These are phyloP conservation scores for Trifolium dubium DNA, from an alignment of 306 rosid species.

Conservation along the genomic window DNA sequence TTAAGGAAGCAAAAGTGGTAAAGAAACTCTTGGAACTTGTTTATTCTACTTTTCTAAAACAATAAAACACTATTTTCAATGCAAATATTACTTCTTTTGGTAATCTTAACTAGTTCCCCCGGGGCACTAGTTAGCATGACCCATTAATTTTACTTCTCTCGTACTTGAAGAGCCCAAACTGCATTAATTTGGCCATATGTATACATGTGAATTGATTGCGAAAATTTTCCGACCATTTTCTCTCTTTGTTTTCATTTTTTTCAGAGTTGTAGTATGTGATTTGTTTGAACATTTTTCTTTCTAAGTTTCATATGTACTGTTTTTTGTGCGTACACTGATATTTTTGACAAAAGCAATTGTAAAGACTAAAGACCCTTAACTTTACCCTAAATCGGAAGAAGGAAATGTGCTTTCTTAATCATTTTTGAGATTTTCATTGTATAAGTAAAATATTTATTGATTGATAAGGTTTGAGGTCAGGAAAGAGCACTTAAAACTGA, in stretches of 20 bases:
- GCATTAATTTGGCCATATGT: not conserved
- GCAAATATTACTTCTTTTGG: too few species aligned
- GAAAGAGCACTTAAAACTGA: constrained; percentile 34
- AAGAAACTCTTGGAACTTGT: too few species aligned
- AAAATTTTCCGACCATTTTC: constrained; percentile 5
- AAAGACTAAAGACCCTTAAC: not conserved
- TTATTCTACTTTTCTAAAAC: too few species aligned
- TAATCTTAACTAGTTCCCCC: too few species aligned
- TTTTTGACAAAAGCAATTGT: not conserved
- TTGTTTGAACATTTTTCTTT: constrained; percentile 7
- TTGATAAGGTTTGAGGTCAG: constrained; percentile 25
- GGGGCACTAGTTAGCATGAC: too few species aligned
- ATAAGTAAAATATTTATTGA: constrained; percentile 14
- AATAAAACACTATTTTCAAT: too few species aligned
- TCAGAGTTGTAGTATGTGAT: not conserved
- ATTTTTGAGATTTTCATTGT: not conserved
- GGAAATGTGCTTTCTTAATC: not conserved
- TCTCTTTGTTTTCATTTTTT: constrained; percentile 29
- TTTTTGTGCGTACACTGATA: not conserved
- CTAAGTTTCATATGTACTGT: constrained; percentile 1
- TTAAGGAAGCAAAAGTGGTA: too few species aligned
- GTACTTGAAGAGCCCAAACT: not conserved
- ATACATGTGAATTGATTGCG: constrained; percentile 17
- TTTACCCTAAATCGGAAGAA: not conserved
- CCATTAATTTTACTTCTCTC: not conserved